Percentiles rank a stretch among this genome's conserved stretches.
These are phyloP conservation scores for Amylostereum areolatum DNA, from an alignment of 1,284 basidiomycete genomes.

Conservation along the genomic window DNA sequence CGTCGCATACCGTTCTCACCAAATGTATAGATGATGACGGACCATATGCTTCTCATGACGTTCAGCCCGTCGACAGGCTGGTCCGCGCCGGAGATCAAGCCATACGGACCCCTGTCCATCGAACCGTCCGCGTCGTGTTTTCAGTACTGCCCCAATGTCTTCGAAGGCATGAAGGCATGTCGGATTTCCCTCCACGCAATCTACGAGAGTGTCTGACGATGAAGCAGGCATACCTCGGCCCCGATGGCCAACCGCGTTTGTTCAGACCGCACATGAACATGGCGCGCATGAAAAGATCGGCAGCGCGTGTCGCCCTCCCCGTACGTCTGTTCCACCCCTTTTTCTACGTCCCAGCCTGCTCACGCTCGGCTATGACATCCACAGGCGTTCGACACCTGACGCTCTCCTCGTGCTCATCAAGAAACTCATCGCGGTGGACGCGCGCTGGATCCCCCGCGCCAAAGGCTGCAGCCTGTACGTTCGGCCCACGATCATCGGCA, in stretches of 20 bases:
- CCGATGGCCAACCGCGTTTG: conserved; percentile 55
- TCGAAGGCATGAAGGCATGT: conserved; percentile 83
- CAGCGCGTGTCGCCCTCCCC: conserved; percentile 62
- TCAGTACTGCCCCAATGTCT: conserved; percentile 74
- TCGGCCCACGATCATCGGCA: conserved; percentile 81
- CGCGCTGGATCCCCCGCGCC: conserved; percentile 68
- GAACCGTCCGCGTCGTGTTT: conserved; percentile 74
- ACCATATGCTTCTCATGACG: conserved; percentile 76
- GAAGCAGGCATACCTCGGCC: conserved; percentile 66
- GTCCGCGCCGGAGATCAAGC: conserved; percentile 77
- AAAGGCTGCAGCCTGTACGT: conserved; percentile 76
- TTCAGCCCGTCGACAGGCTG: conserved; percentile 69
- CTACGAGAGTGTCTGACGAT: background rate
- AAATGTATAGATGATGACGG: conserved; percentile 41
- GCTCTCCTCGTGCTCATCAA: conserved; percentile 67
- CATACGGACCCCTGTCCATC: conserved; percentile 64
- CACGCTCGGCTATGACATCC: background rate
- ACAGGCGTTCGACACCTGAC: conserved; percentile 55
- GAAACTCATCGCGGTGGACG: conserved; percentile 60
- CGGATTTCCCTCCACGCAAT: background rate
- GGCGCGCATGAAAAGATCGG: conserved; percentile 61
- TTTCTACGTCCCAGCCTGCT: background rate
- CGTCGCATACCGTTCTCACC: background rate
- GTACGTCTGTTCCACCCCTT: conserved; percentile 24
- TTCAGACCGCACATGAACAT: conserved; percentile 84